Evolutionary conservation across 805 yeast genomes (phyloP).

Genomic region (Wickerhamiella siamensis): DNA sequence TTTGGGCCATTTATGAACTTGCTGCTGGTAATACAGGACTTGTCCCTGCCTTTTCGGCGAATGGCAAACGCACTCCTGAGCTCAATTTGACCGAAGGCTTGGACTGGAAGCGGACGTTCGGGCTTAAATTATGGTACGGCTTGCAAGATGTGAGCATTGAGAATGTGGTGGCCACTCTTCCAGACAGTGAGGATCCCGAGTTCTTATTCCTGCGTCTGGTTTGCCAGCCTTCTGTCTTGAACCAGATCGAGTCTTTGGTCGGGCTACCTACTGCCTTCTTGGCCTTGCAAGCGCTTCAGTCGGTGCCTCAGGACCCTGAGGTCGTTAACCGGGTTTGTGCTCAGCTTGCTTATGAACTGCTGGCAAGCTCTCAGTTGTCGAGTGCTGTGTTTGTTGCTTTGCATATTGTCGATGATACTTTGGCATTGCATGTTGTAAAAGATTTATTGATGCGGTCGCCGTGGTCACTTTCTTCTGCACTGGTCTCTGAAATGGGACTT

Average conservation of each 20-base stretch:
- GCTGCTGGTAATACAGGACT: slow-evolving; percentile 32
- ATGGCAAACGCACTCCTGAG: slow-evolving; percentile 11
- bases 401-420: slow-evolving; percentile 37
- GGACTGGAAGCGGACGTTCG: slow-evolving; percentile 54
- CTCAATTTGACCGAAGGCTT: slow-evolving; percentile 28
- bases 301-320: background rate
- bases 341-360: slow-evolving; percentile 7
- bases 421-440: slow-evolving; percentile 21
- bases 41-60: slow-evolving; percentile 15
- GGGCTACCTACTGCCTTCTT: slow-evolving; percentile 13
- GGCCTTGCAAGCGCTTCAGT: slow-evolving; percentile 12
- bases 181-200: slow-evolving; percentile 6
- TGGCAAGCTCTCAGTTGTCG: slow-evolving; percentile 34
- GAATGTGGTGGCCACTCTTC: slow-evolving; percentile 3
- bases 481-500: slow-evolving; percentile 23
- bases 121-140: slow-evolving; percentile 50
- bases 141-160: slow-evolving; percentile 5
- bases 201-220: slow-evolving; percentile 12
- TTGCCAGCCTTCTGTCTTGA: slow-evolving; percentile 7
- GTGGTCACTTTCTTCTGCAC: slow-evolving; percentile 18
- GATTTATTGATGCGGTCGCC: slow-evolving; percentile 5
- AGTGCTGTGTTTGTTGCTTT: slow-evolving; percentile 52
- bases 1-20: slow-evolving; percentile 49
- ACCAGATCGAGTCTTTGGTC: slow-evolving; percentile 7
- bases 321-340: slow-evolving; percentile 10